Conservation (phyloP, 495 filamentous ascomycete genomes). For the Echria macrotheca region DNA sequence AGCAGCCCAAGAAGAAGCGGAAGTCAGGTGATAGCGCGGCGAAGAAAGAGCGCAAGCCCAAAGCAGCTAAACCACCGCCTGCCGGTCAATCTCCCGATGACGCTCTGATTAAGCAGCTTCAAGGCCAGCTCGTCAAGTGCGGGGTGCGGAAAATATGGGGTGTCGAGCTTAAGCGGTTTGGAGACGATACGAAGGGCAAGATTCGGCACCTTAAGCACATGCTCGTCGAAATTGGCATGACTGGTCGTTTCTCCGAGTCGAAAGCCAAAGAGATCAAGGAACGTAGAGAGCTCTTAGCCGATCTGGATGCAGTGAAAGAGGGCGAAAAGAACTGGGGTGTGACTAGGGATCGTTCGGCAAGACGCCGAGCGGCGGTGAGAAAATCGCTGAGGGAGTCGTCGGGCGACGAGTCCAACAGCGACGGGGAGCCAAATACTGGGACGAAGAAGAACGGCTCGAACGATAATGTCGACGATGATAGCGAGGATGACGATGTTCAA, state of each 20-base stretch:
- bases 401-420: slow-evolving; percentile 41
- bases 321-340: slow-evolving; percentile 73
- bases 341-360: slow-evolving; percentile 30
- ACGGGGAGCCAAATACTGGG: slow-evolving; percentile 39
- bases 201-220: slow-evolving; percentile 73
- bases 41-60: slow-evolving; percentile 16
- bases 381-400: slow-evolving; percentile 22
- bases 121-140: slow-evolving; percentile 83
- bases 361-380: slow-evolving; percentile 17
- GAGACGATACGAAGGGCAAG: slow-evolving; percentile 61
- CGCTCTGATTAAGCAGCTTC: slow-evolving; percentile 82
- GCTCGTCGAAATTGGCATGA: slow-evolving; percentile 79
- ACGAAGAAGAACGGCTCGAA: slow-evolving; percentile 21
- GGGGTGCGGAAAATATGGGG: slow-evolving; percentile 92
- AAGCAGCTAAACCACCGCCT: slow-evolving; percentile 21
- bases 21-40: slow-evolving; percentile 9
- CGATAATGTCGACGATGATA: slow-evolving; percentile 36
- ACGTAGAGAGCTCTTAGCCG: slow-evolving; percentile 69
- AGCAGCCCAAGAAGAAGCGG: slow-evolving; percentile 42
- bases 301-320: slow-evolving; percentile 75
- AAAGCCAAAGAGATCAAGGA: slow-evolving; percentile 85
- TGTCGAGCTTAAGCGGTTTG: slow-evolving; percentile 73
- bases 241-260: slow-evolving; percentile 74
- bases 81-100: slow-evolving; percentile 61
- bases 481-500: slow-evolving; percentile 25